phyloP scores from a whole-genome alignment of 371 early-diverging fungal species.

The Mortierella polycephala region DNA sequence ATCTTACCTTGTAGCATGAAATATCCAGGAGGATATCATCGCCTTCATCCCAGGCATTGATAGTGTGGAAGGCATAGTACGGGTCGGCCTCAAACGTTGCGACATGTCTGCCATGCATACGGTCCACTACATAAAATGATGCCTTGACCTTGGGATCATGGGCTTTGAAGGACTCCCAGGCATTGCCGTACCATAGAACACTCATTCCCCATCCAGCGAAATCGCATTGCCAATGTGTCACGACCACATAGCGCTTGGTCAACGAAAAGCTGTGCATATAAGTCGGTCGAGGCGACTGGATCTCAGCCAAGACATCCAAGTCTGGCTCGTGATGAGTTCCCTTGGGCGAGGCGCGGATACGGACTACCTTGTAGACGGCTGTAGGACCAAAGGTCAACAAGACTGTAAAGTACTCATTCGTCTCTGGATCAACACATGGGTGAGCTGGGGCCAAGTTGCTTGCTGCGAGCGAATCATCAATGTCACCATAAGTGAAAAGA shows the following conservation, averaged over 20 bases:
- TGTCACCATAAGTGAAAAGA: constrained; percentile 60
- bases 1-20: constrained; percentile 32
- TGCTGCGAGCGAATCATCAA: constrained; percentile 55
- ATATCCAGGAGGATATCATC: constrained; percentile 45
- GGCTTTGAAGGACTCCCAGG: constrained; percentile 54
- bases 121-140: constrained; percentile 62
- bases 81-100: constrained; percentile 60
- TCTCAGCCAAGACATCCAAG: constrained; percentile 57
- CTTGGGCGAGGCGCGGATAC: constrained; percentile 26
- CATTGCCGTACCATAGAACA: constrained; percentile 57
- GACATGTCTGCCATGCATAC: constrained; percentile 58
- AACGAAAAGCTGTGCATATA: constrained; percentile 72
- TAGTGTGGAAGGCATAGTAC: constrained; percentile 65
- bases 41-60: constrained; percentile 66
- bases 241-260: constrained; percentile 66
- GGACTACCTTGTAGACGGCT: constrained; percentile 50
- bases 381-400: constrained; percentile 50
- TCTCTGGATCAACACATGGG: constrained; percentile 64
- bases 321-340: constrained; percentile 48
- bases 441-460: constrained; percentile 67
- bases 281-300: constrained; percentile 57
- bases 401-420: constrained; percentile 63
- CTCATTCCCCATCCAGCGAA: constrained; percentile 57
- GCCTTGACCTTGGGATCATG: constrained; percentile 56
- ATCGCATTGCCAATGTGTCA: constrained; percentile 62